Evolutionary conservation across 2,329 filamentous ascomycete species (phyloP).

Genomic region (Penicillium sp.): DNA sequence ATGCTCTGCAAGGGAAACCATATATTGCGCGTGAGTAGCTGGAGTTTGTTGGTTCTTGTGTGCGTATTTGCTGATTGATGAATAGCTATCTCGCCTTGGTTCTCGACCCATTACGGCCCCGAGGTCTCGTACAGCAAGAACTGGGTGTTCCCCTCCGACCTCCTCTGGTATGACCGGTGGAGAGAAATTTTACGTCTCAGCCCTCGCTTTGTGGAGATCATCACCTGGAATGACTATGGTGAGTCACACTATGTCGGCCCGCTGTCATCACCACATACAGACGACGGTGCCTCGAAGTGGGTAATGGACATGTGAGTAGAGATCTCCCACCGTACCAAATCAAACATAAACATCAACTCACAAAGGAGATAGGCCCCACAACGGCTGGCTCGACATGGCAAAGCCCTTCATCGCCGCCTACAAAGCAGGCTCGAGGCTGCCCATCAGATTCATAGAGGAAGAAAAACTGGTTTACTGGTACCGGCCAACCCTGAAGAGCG

Average conservation of each 20-base stretch:
- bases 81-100: conserved; percentile 43
- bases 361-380: conserved; percentile 37
- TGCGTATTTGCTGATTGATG: background rate
- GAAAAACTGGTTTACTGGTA: conserved; percentile 52
- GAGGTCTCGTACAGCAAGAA: conserved; percentile 45
- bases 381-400: conserved; percentile 48
- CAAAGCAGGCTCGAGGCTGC: conserved; percentile 38
- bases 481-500: conserved; percentile 40
- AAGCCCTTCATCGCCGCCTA: conserved; percentile 48
- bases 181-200: conserved; percentile 35
- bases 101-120: conserved; percentile 43
- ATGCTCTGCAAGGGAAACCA: conserved; percentile 32
- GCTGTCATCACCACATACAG: conserved; percentile 34
- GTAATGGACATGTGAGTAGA: conserved; percentile 30
- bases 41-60: background rate
- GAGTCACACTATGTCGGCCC: conserved; percentile 50
- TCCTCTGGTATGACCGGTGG: conserved; percentile 41
- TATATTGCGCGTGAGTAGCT: conserved; percentile 42
- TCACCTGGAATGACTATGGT: conserved; percentile 47
- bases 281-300: conserved; percentile 42
- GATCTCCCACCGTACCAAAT: background rate
- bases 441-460: conserved; percentile 34
- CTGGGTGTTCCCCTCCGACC: conserved; percentile 43
- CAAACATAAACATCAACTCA: background rate
- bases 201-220: conserved; percentile 43